Base-by-base conservation (phyloP, 2,329 filamentous ascomycete species). In the Paecilomyces niveus region DNA sequence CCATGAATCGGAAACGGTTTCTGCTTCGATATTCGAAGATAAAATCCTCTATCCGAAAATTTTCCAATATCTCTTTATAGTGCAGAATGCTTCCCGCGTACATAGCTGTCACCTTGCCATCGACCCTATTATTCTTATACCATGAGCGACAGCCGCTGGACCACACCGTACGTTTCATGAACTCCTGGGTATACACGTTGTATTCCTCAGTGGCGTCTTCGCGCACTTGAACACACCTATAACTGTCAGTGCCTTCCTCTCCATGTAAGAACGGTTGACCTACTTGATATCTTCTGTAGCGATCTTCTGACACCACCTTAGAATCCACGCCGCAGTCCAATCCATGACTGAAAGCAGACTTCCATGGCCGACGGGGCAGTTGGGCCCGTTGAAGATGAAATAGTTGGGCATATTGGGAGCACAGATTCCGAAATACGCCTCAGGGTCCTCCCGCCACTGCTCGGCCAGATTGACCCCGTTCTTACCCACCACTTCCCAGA, bases 281-380 rank as follows among this genome's bases (percentile, higher is more conserved):
- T 61, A 68, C 58, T 68, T 66, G 56, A 73, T 72, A 55, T 70
- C 63, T 56, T 73, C 69, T 8, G 62, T 64, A 13, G 69, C 65
- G 33, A 72, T 71, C 62, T 72, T 73, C 39, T 63, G 60, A 21
- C 67, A 57, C 63, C 71, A 65, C 54, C 68, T 64, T 21, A 73
- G 22, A 31, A 70, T 68, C 53, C 71, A 71, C 13, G 68, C 64
- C n/a, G 62, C 65, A 22, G 60, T 64, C 52, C 63, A 67, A 32
- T 54, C 61, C 45, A 67, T 57, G 7, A 29, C 58, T 53, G 59
- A 59, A 11, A 68, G 50, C 1, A 71, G 53, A 32, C 65, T 66
- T 3, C 70, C 71, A 56, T 73, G 67, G 0, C 65, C 64, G 39
- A 66, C 59, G 8, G 66, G 69, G 7, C 59, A 63, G 15, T 65